Conservation (phyloP, 108 stramenopile genomes). For the Cyclostephanos invisitatus region DNA sequence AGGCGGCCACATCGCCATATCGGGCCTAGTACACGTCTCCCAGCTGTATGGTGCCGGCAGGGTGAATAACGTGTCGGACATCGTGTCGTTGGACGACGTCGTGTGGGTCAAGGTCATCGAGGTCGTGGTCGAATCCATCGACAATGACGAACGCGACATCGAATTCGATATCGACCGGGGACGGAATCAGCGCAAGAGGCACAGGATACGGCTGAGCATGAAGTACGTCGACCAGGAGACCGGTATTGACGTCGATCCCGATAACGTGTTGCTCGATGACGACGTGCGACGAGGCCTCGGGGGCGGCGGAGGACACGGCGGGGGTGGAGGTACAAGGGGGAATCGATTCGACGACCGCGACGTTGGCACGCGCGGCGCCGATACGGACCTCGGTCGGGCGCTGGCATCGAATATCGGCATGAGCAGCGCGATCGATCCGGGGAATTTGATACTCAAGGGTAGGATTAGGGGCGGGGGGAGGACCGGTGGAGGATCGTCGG, state of each 20-base stretch:
- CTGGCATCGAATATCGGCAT: constrained; percentile 66
- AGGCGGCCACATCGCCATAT: constrained; percentile 24
- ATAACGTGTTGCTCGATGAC: constrained; percentile 17
- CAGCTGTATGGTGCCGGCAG: constrained; percentile 41
- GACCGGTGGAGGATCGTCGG: constrained; percentile 6
- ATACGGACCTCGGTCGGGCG: constrained; percentile 26
- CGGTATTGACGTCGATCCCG: constrained; percentile 55
- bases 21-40: constrained; percentile 72
- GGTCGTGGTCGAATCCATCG: constrained; percentile 47
- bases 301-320: constrained; percentile 15
- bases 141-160: constrained; percentile 47
- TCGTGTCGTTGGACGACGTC: constrained; percentile 23
- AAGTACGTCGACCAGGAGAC: constrained; percentile 73
- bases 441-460: constrained; percentile 39
- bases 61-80: constrained; percentile 26
- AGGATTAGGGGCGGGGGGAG: background rate
- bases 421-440: constrained; percentile 71
- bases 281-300: constrained; percentile 16
- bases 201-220: constrained; percentile 57
- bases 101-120: constrained; percentile 45
- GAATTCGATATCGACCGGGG: background rate
- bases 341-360: background rate
- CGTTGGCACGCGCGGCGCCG: constrained; percentile 19
- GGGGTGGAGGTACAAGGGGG: constrained; percentile 7
- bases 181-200: constrained; percentile 17